Conservation (phyloP, 371 early-diverging fungal species). For the Thermomucor indicae-seudaticae region DNA sequence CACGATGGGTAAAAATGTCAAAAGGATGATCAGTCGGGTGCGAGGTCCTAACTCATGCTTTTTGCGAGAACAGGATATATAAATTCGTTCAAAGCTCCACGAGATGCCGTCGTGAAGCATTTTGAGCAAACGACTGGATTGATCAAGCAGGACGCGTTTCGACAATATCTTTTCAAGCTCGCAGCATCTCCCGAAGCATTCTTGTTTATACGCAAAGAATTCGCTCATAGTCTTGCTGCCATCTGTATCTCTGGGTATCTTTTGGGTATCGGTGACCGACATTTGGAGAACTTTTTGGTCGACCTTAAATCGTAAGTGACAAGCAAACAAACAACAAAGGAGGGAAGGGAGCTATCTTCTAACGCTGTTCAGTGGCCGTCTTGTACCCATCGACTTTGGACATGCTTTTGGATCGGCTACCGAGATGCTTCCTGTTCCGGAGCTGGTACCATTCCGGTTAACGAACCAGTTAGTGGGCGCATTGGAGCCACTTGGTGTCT, state of each 20-base stretch:
- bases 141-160: conserved; percentile 36
- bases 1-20: conserved; percentile 28
- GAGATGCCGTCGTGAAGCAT: conserved; percentile 38
- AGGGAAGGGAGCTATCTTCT: background rate
- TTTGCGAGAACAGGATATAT: conserved; percentile 37
- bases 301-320: conserved; percentile 45
- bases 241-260: conserved; percentile 63
- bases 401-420: conserved; percentile 76
- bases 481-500: conserved; percentile 55
- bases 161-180: conserved; percentile 45
- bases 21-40: no score
- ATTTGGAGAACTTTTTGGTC: conserved; percentile 65
- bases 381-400: conserved; percentile 72
- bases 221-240: conserved; percentile 56
- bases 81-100: conserved; percentile 42
- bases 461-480: conserved; percentile 54
- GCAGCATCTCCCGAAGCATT: conserved; percentile 67
- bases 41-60: background rate
- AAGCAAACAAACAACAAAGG: background rate
- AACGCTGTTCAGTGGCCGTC: conserved; percentile 38
- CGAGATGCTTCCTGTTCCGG: conserved; percentile 64
- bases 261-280: conserved; percentile 73
- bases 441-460: conserved; percentile 66
- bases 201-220: conserved; percentile 51
- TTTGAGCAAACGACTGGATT: conserved; percentile 29